Conservation (phyloP, 2,329 filamentous ascomycete species). For the Tolypocladium tropicale region DNA sequence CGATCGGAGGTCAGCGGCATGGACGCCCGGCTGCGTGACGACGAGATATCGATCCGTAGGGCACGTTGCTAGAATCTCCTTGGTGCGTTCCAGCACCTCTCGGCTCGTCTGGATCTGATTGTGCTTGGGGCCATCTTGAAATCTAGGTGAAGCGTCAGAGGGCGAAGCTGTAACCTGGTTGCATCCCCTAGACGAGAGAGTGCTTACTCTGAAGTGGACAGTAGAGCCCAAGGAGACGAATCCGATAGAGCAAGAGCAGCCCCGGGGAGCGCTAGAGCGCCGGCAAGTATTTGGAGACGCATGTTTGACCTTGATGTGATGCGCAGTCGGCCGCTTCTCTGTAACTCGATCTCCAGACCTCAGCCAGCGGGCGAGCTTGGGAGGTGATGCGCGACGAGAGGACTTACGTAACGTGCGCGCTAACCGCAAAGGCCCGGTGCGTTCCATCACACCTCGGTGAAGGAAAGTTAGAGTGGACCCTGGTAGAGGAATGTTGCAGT, state of each 20-base stretch:
- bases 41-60: slow-evolving; percentile 69
- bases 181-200: slow-evolving; percentile 4
- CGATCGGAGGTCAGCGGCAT: slow-evolving; percentile 55
- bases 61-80: slow-evolving; percentile 52
- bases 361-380: slow-evolving; percentile 4
- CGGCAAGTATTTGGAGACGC: slow-evolving; percentile 42
- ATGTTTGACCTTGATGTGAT: slow-evolving; percentile 24
- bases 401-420: slow-evolving; percentile 16
- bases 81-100: slow-evolving; percentile 30
- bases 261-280: slow-evolving; percentile 44
- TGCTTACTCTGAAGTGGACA: slow-evolving; percentile 73
- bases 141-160: slow-evolving; percentile 12
- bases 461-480: neutral
- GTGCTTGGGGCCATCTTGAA: slow-evolving; percentile 21
- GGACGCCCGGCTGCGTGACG: slow-evolving; percentile 66
- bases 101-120: slow-evolving; percentile 39
- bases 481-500: neutral
- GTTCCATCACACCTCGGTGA: slow-evolving; percentile 4
- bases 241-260: slow-evolving; percentile 66
- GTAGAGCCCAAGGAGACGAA: slow-evolving; percentile 80
- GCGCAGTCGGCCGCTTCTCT: neutral
- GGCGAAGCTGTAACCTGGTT: slow-evolving; percentile 1
- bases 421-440: slow-evolving; percentile 9
- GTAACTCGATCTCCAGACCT: slow-evolving; percentile 9
- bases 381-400: slow-evolving; percentile 12